Evolutionary conservation across 345 rosid species (phyloP).

Genomic region (Gossypium bickii): DNA sequence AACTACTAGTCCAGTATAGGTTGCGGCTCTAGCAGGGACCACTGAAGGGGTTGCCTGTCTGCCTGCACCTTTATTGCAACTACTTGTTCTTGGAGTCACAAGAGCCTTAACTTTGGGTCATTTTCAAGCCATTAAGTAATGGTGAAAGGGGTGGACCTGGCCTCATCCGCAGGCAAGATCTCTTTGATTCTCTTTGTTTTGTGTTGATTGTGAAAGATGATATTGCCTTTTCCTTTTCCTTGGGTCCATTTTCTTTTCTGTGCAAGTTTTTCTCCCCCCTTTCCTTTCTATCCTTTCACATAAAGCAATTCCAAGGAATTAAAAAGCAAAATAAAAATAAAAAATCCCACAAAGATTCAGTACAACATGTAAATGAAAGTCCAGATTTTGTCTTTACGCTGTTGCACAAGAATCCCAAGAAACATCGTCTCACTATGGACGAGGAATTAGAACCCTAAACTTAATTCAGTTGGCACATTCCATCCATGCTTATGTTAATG

Average conservation of each 20-base stretch:
- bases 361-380: constrained; percentile 3
- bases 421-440: neutral
- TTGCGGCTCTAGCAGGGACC: constrained; percentile 30
- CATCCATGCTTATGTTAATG: no score
- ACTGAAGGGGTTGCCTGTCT: neutral
- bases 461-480: neutral
- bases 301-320: constrained; percentile 22
- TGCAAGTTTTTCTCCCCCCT: neutral
- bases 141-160: constrained; percentile 40
- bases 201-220: constrained; percentile 43
- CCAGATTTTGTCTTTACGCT: constrained; percentile 19
- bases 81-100: constrained; percentile 23
- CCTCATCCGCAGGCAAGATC: constrained; percentile 49
- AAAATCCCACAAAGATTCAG: constrained; percentile 30
- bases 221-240: constrained; percentile 48
- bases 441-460: neutral
- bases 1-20: neutral
- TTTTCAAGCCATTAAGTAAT: constrained; percentile 37
- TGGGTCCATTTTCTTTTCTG: constrained; percentile 33
- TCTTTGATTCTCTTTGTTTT: constrained; percentile 56
- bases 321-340: neutral
- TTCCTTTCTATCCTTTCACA: constrained; percentile 13
- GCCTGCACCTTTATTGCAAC: constrained; percentile 19
- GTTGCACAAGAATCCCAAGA: constrained; percentile 26
- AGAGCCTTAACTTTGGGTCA: constrained; percentile 27